Evolutionary conservation across 1,139 yeast genomes (phyloP), one percentile per base, ranked within the genome.

Genomic region (Debaryomycetaceae sp.): DNA sequence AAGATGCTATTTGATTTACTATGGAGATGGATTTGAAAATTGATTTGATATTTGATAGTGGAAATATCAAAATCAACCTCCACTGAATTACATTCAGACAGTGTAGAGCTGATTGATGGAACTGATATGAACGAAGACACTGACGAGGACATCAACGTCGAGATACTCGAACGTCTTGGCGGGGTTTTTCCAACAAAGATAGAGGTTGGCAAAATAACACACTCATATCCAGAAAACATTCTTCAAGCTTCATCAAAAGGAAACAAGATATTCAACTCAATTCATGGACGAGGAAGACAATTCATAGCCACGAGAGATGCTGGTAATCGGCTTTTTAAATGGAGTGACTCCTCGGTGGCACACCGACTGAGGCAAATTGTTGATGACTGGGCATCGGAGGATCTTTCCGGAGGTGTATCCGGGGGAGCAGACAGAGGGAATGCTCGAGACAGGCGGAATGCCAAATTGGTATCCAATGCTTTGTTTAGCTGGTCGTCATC

Each of bases 401-500:
- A 56, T 35, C 46, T 46, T 35, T 44, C 46, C 31, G 42, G 39
- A n/a, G 38, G 22, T 22, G 13, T 43, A 5, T 43, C 24, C 23
- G 24, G 23, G 1, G 24, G 31, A 34, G 24, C 31, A 40, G 34
- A 40, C 5, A 31, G 14, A 9, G 42, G 24, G 5, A 34, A n/a
- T 23, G 34, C 4, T 7, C 13, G 36, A 11, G 11, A 27, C 2
- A 27, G 2, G 31, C 31, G 31, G 8, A 27, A 4, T 11, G 27
- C 24, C 8, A 36, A 46, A 42, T 50, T 58, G 9, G 50, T 61
- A 1, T 63, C 69, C n/a, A 68, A 64, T 49, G 65, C 71, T 14
- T 59, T 73, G 39, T 74, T 74, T 47, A 62, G 66, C 41, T 74
- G 79, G 79, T 70, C 77, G 6, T 70, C 78, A 0, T 67, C 70